Conservation (phyloP, 768 basidiomycete species). For the Candolleomyces efflorescens region DNA sequence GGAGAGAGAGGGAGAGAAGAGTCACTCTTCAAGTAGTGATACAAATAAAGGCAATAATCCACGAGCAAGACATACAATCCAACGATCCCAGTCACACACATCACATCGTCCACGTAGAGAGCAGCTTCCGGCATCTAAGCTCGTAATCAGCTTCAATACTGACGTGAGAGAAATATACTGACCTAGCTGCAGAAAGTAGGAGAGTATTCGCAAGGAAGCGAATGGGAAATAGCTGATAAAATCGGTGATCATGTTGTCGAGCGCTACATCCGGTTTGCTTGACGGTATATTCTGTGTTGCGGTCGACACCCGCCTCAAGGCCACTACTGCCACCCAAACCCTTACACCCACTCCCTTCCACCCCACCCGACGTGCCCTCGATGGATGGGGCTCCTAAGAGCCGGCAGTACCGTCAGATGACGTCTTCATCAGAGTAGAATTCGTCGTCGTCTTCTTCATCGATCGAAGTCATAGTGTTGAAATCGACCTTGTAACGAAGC, state of each 20-base stretch:
- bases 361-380: slow-evolving; percentile 68
- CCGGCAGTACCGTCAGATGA: slow-evolving; percentile 83
- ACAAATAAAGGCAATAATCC: background rate
- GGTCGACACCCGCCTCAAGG: background rate
- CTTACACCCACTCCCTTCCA: slow-evolving; percentile 31
- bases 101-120: background rate
- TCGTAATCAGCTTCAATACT: background rate
- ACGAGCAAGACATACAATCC: background rate
- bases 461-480: slow-evolving; percentile 67
- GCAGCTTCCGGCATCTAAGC: background rate
- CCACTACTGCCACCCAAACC: slow-evolving; percentile 5
- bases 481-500: slow-evolving; percentile 96
- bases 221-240: background rate
- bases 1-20: background rate
- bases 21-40: background rate
- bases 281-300: background rate
- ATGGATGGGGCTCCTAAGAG: slow-evolving; percentile 76
- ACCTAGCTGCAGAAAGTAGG: background rate
- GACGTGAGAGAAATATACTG: background rate
- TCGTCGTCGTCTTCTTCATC: slow-evolving; percentile 92
- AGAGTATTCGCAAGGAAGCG: background rate
- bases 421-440: slow-evolving; percentile 76
- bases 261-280: slow-evolving; percentile 1
- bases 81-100: background rate
- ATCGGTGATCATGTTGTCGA: background rate